Evolutionary conservation across 2,329 filamentous ascomycete species (phyloP).

Genomic region (Paracamarosporium sp.): DNA sequence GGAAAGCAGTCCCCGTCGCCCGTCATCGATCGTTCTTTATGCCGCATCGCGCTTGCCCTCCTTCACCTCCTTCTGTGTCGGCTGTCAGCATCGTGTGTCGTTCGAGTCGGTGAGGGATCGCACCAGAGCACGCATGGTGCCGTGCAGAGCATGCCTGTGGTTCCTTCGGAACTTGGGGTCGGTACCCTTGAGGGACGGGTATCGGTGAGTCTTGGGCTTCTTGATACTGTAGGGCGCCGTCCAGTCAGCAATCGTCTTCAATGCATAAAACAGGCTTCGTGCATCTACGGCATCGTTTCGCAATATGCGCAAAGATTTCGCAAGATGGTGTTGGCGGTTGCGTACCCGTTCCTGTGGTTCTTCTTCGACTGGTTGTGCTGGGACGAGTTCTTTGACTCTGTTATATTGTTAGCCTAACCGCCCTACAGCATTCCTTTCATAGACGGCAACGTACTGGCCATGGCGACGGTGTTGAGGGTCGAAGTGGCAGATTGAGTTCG

Average conservation of each 20-base stretch:
- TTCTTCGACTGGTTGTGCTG: conserved; percentile 99
- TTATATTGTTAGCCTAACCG: conserved; percentile 4
- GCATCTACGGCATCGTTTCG: neutral
- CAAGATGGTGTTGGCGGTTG: conserved; percentile 29
- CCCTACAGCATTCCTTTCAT: conserved; percentile 18
- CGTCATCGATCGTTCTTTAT: conserved; percentile 59
- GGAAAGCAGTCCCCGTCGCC: conserved; percentile 43
- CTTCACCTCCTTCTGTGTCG: conserved; percentile 88
- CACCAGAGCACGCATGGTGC: conserved; percentile 97
- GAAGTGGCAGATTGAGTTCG: conserved; percentile 21
- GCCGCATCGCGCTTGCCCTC: conserved; percentile 92
- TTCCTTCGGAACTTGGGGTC: conserved; percentile 99
- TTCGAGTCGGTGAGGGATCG: conserved; percentile 46
- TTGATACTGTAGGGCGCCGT: conserved; percentile 78
- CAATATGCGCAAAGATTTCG: neutral
- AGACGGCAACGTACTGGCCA: conserved; percentile 68
- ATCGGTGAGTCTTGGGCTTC: conserved; percentile 99
- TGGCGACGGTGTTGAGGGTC: conserved; percentile 59
- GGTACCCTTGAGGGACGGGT: conserved; percentile 97
- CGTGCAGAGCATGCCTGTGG: conserved; percentile 99
- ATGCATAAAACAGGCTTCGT: neutral
- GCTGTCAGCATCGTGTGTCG: conserved; percentile 29
- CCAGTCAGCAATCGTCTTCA: conserved; percentile 25
- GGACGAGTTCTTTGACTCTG: conserved; percentile 99
- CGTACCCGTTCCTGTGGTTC: conserved; percentile 99